Base-by-base conservation (phyloP, 148 eudicot genomes). In the Chenopodium quinoa region DNA sequence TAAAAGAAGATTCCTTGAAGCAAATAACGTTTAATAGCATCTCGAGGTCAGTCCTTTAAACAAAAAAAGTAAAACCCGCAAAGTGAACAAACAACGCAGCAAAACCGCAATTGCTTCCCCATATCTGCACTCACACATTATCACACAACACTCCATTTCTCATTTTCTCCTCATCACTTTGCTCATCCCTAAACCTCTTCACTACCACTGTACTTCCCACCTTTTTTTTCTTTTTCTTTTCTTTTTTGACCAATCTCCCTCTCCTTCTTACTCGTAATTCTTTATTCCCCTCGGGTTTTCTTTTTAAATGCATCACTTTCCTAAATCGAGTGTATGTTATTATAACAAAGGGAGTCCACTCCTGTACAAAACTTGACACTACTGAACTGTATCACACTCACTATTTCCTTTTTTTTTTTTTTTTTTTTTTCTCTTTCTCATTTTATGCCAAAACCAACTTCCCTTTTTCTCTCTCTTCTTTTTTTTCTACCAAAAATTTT, bases 11-110 rank as follows among this genome's bases (percentile, higher is more conserved):
- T 65, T 65, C 4, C 69, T 27, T 65, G 32, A 65, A 65, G 14
- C 29, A 23, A 65, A 50, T 60, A 76, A 60, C 78, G 65, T 47
- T 75, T 16, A 75, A 29, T 32, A 54, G 60, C 34, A 78, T 78
- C 60, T 78, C 80, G 80, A 78, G 71, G 80, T 32, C 8, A 65
- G 62, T 19, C 6, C 6, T 0, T 9, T 48, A 70, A 34, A 63
- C 7, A 76, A 29, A 60, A 58, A 2, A 31, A 68, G 23, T 32
- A 25, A 20, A 66, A 66, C 54, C 65, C 54, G 56, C 47, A 27
- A 54, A 54, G 16, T 40, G 44, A 20, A 5, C 76, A 68, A 25
- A 68, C 44, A 68, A 2, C 22, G 44, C 72, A 68, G 22, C 79
- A 77, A 37, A 77, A 31, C 50, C 56, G 64, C 66, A 25, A 54